phyloP scores from a whole-genome alignment of 495 filamentous ascomycete species.

The Eremomyces bilateralis region DNA sequence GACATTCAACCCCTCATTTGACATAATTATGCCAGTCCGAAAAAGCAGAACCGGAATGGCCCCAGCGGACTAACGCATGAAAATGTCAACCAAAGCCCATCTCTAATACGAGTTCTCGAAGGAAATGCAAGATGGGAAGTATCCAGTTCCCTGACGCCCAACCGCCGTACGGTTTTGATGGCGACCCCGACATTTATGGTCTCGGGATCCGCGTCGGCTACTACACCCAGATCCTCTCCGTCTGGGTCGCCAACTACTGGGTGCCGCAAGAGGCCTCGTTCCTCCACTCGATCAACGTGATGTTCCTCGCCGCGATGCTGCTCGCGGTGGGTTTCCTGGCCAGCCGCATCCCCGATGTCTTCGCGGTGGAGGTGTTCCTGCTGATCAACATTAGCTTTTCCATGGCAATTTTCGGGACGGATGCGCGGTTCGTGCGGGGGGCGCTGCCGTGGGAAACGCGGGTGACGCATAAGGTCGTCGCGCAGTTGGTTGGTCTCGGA shows the following conservation, averaged over 20 bases:
- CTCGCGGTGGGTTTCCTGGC: constrained; percentile 1
- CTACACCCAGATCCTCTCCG: constrained; percentile 4
- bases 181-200: constrained; percentile 4
- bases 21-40: too few species aligned
- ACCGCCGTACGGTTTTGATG: constrained; percentile 4
- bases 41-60: too few species aligned
- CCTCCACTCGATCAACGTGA: constrained; percentile 2
- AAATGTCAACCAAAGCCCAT: too few species aligned
- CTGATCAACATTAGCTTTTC: constrained; percentile 2
- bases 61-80: too few species aligned
- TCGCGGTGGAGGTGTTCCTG: constrained; percentile 3
- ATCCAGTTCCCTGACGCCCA: too few species aligned
- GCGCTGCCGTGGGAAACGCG: neutral
- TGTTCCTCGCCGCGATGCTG: constrained; percentile 3
- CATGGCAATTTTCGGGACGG: constrained; percentile 1
- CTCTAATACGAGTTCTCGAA: too few species aligned
- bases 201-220: constrained; percentile 5
- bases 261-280: constrained; percentile 3
- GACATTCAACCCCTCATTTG: too few species aligned
- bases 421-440: neutral
- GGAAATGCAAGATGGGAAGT: too few species aligned
- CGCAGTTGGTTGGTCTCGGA: neutral
- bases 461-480: neutral
- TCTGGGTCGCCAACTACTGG: constrained; percentile 3
- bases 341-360: neutral